A percentile compares a stretch with the other conserved stretches of the same genome.
Evolutionary conservation across 805 yeast species (phyloP).

Genomic region (Wickerhamiella slavikovae): DNA sequence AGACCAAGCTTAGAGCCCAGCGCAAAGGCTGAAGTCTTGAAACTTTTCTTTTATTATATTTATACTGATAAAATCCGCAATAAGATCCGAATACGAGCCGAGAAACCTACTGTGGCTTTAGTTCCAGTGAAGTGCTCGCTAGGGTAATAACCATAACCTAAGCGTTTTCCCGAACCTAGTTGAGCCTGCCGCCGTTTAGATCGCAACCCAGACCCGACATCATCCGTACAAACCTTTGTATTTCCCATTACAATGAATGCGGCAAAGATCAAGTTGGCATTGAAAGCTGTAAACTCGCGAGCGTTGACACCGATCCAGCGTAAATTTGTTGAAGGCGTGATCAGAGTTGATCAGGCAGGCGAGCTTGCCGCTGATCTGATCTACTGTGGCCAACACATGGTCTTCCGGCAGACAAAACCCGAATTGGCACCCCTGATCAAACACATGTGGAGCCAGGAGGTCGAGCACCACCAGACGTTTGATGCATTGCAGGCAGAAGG

Average conservation of each 20-base stretch:
- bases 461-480: conserved; percentile 76
- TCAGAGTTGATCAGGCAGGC: conserved; percentile 95
- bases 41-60: too few species aligned
- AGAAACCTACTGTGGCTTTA: too few species aligned
- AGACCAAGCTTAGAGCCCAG: not conserved
- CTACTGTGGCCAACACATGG: conserved; percentile 74
- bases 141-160: too few species aligned
- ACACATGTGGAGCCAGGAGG: conserved; percentile 98
- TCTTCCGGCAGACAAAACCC: conserved; percentile 50
- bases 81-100: too few species aligned
- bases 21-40: too few species aligned
- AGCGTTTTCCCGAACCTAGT: too few species aligned
- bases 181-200: too few species aligned
- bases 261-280: conserved; percentile 7
- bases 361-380: conserved; percentile 91
- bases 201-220: too few species aligned
- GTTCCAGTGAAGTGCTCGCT: too few species aligned
- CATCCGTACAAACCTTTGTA: too few species aligned
- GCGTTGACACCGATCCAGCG: conserved; percentile 10
- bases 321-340: conserved; percentile 15
- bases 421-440: conserved; percentile 56
- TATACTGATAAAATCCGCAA: too few species aligned
- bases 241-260: too few species aligned
- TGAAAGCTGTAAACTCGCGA: conserved; percentile 11
- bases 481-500: conserved; percentile 52